phyloP scores from a whole-genome alignment of 2,329 filamentous ascomycete species.

The Trichophaea hybrida region DNA sequence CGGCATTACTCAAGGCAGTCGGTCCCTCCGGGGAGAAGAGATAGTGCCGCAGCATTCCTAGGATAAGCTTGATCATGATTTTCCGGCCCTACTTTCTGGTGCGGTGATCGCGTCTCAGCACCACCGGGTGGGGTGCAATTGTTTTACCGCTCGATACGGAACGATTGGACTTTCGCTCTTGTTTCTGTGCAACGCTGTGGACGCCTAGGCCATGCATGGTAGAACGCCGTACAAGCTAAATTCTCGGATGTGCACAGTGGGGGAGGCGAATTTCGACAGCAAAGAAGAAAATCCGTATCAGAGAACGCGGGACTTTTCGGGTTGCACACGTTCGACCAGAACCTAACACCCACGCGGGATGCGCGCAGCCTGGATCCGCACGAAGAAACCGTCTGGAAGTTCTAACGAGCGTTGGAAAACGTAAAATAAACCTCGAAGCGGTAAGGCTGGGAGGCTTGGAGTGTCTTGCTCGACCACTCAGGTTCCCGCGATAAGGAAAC shows the following conservation, averaged over 20 bases:
- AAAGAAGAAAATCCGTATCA: neutral
- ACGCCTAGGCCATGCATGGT: too few relatives aligned
- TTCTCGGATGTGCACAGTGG: neutral
- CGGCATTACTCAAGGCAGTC: neutral
- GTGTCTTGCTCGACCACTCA: neutral
- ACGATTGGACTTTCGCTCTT: neutral
- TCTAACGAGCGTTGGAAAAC: neutral
- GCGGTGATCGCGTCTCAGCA: neutral
- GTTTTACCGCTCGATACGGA: neutral
- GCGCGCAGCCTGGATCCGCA: neutral
- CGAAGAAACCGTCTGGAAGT: neutral
- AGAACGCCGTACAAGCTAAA: too few relatives aligned
- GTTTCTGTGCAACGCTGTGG: neutral
- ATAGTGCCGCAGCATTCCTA: neutral
- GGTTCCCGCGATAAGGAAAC: neutral
- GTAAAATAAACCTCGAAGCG: conserved; percentile 2
- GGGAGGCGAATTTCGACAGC: neutral
- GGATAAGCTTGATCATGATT: neutral
- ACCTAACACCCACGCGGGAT: neutral
- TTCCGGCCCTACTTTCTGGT: neutral
- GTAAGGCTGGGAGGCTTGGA: neutral
- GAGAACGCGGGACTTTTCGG: neutral
- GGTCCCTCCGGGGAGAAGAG: neutral
- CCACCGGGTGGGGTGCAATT: neutral
- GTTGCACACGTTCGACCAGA: neutral